Evolutionary conservation across 2,329 filamentous ascomycete genomes (phyloP).

Genomic region (Paraphaeosphaeria minitans): DNA sequence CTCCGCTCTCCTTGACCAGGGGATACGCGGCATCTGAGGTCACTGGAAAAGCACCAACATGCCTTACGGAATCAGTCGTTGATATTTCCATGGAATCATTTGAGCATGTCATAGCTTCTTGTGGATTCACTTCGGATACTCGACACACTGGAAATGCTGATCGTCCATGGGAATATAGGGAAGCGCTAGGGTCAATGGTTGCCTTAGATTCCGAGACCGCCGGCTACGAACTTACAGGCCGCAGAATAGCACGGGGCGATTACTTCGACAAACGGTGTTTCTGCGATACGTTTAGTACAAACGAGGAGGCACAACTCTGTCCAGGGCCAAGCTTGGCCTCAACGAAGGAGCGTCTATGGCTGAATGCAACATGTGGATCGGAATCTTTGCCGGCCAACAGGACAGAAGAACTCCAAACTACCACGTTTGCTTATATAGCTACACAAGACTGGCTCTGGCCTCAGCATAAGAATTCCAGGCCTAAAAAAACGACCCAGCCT

Average conservation of each 20-base stretch:
- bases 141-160: slow-evolving; percentile 38
- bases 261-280: slow-evolving; percentile 45
- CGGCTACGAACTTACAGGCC: slow-evolving; percentile 36
- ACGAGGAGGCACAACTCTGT: slow-evolving; percentile 23
- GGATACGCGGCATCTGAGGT: slow-evolving; percentile 33
- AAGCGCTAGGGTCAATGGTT: slow-evolving; percentile 30
- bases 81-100: slow-evolving; percentile 32
- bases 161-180: slow-evolving; percentile 43
- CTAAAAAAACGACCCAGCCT: slow-evolving; percentile 24
- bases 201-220: slow-evolving; percentile 40
- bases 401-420: slow-evolving; percentile 34
- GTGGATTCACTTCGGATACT: slow-evolving; percentile 33
- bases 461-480: slow-evolving; percentile 26
- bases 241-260: slow-evolving; percentile 23
- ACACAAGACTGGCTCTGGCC: slow-evolving; percentile 39
- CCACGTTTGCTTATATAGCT: slow-evolving; percentile 33
- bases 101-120: slow-evolving; percentile 36
- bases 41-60: slow-evolving; percentile 34
- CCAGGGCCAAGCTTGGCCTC: slow-evolving; percentile 20
- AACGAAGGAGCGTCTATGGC: slow-evolving; percentile 39
- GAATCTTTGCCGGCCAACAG: slow-evolving; percentile 29
- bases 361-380: slow-evolving; percentile 39
- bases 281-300: slow-evolving; percentile 24
- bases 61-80: slow-evolving; percentile 28
- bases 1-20: slow-evolving; percentile 30